Base-by-base conservation (phyloP, 805 yeast genomes). In the Teunomyces kruisii region DNA sequence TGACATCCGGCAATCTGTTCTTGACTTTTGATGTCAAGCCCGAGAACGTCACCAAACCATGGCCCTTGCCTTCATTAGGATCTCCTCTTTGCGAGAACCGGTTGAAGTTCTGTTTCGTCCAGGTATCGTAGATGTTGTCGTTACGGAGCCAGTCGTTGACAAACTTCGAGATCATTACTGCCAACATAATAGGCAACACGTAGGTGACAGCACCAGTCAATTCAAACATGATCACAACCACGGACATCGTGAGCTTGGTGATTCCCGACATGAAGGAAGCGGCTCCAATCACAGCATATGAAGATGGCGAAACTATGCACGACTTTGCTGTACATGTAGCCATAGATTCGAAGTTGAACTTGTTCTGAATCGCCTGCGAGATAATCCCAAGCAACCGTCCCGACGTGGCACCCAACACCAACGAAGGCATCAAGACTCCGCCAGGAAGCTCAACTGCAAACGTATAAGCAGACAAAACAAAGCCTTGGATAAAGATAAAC, bases 171-270 rank as follows among this genome's bases (percentile, higher is more conserved):
- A 83, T 74, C 72, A 89, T 78, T 2, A 88, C 96, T 1, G 91
- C 85, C 10, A 82, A 68, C 96, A 88, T 88, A 26, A 88, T 85
- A 0, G 96, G 96, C 36, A 88, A 68, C 2, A 88, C 89, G 57
- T 88, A 88, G 0, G 86, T 78, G 40, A 89, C 73, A 0, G 96
- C 96, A 19, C 96, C 96, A 0, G 96, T 87, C 32, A 94, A 69
- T 66, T 94, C 98, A 65, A 91, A 88, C 96, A 94, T 90, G 33
- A 95, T 86, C 12, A 94, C 88, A 1, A 91, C 96, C 6, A 85
- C 83, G 36, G 89, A 78, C 50, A 88, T 84, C 3, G 91, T 87
- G 66, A 88, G 77, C 51, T 88, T 80, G 3, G 96, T 87, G 12
- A 84, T 81, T 4, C 96, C 95, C 0, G 94, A 80, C 52, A 88